Conservation (phyloP, 2,329 filamentous ascomycete genomes). For the Arachnopeziza araneosa region DNA sequence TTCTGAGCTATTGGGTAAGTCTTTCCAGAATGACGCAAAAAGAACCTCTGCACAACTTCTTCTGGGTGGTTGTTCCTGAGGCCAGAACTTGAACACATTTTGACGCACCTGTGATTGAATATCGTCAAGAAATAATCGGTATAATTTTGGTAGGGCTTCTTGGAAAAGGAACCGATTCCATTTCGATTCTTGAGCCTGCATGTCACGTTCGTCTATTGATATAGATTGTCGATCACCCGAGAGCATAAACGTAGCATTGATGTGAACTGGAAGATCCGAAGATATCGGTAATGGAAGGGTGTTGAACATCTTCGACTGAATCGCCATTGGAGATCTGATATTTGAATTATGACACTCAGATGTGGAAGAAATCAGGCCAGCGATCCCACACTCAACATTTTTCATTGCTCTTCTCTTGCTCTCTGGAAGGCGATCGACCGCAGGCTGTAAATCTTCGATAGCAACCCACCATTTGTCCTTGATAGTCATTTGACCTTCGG, state of each 20-base stretch:
- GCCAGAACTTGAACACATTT: constrained; percentile 21
- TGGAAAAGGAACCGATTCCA: constrained; percentile 26
- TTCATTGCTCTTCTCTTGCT: constrained; percentile 17
- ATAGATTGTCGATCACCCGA: constrained; percentile 28
- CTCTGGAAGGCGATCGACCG: constrained; percentile 7
- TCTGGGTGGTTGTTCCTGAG: constrained; percentile 8
- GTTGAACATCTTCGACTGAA: constrained; percentile 15
- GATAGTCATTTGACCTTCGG: background rate
- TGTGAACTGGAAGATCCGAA: constrained; percentile 24
- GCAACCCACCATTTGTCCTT: constrained; percentile 19
- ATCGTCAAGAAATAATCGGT: constrained; percentile 22
- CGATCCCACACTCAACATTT: constrained; percentile 20
- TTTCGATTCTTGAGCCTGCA: constrained; percentile 8
- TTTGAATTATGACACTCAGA: background rate
- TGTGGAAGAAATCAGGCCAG: constrained; percentile 13
- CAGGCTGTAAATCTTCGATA: constrained; percentile 14
- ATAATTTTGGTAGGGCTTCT: constrained; percentile 20
- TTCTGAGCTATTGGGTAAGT: constrained; percentile 12
- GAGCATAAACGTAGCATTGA: constrained; percentile 30
- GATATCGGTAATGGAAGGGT: constrained; percentile 18
- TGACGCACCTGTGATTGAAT: constrained; percentile 9
- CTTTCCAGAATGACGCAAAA: constrained; percentile 18
- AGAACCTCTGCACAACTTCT: constrained; percentile 12
- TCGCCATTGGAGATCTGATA: background rate
- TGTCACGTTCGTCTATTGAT: constrained; percentile 13